Conservation (phyloP, 164 flowering plant species). For the Magnolia changhungtana region DNA sequence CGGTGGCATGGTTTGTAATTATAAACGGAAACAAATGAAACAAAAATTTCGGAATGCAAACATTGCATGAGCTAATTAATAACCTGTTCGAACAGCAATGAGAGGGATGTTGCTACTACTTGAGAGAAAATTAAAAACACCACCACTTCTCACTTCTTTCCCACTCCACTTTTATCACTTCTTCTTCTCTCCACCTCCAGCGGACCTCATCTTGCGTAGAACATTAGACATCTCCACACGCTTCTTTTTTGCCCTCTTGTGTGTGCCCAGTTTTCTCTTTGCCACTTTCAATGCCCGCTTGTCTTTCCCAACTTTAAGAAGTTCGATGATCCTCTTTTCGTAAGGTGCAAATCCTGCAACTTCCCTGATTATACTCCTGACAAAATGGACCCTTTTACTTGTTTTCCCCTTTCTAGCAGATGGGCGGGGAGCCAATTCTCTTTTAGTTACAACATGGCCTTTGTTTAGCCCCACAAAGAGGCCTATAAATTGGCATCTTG, state of each 20-base stretch:
- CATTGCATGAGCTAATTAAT: background rate
- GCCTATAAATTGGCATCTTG: no score
- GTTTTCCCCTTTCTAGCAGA: constrained; percentile 56
- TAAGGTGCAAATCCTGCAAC: constrained; percentile 63
- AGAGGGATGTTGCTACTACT: no score
- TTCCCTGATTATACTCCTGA: constrained; percentile 45
- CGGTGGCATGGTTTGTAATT: no score
- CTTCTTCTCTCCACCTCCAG: constrained; percentile 14
- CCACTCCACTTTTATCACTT: constrained; percentile 6
- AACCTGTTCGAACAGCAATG: background rate
- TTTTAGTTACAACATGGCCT: constrained; percentile 52
- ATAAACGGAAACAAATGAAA: background rate
- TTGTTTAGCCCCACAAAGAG: constrained; percentile 66
- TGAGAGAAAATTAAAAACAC: background rate
- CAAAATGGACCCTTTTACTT: constrained; percentile 50
- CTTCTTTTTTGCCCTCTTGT: constrained; percentile 64
- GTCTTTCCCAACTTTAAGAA: constrained; percentile 59
- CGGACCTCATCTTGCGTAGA: constrained; percentile 52
- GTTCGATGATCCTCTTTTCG: constrained; percentile 63
- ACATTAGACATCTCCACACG: constrained; percentile 58
- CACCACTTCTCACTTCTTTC: constrained; percentile 9
- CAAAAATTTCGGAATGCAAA: background rate
- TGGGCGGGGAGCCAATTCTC: constrained; percentile 52
- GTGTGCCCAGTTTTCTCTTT: constrained; percentile 48
- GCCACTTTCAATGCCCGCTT: constrained; percentile 53